Evolutionary conservation across 106 monocot species (phyloP).

Genomic region (Dendrobium nobile): DNA sequence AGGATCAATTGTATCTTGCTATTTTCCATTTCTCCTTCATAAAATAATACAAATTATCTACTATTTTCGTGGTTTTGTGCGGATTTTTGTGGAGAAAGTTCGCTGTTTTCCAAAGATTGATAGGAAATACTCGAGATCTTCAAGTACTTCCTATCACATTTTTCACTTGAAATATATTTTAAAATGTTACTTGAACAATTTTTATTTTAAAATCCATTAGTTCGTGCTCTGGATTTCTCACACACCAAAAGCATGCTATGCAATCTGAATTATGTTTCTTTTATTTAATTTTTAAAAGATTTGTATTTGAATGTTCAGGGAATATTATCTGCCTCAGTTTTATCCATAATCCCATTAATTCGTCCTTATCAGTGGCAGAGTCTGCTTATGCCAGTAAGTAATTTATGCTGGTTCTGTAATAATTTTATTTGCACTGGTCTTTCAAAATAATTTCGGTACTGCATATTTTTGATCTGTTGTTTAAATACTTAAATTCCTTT

Average conservation of each 20-base stretch:
- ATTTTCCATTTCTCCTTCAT: too few species aligned
- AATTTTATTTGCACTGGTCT: not conserved
- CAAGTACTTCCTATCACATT: not conserved
- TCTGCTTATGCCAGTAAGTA: conserved; percentile 86
- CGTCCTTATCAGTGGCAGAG: conserved; percentile 98
- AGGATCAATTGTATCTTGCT: too few species aligned
- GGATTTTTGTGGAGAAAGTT: too few species aligned
- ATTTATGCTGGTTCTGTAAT: not conserved
- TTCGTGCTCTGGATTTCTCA: too few species aligned
- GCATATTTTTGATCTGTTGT: not conserved
- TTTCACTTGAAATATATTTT: not conserved
- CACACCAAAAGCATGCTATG: not conserved
- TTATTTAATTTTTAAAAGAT: not conserved
- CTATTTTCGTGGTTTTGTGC: too few species aligned
- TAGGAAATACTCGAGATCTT: too few species aligned
- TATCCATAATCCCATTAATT: conserved; percentile 83
- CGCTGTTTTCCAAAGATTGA: too few species aligned
- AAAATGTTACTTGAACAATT: not conserved
- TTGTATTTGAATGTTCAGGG: conserved; percentile 47
- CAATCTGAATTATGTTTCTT: not conserved
- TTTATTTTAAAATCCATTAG: not conserved
- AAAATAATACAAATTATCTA: too few species aligned
- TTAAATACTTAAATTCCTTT: not conserved
- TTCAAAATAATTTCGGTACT: not conserved
- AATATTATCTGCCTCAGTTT: conserved; percentile 78